A percentile compares a stretch with the other conserved stretches of the same genome.
Evolutionary conservation across 2,329 filamentous ascomycete genomes (phyloP).

Genomic region (Metarhizium guizhouense): DNA sequence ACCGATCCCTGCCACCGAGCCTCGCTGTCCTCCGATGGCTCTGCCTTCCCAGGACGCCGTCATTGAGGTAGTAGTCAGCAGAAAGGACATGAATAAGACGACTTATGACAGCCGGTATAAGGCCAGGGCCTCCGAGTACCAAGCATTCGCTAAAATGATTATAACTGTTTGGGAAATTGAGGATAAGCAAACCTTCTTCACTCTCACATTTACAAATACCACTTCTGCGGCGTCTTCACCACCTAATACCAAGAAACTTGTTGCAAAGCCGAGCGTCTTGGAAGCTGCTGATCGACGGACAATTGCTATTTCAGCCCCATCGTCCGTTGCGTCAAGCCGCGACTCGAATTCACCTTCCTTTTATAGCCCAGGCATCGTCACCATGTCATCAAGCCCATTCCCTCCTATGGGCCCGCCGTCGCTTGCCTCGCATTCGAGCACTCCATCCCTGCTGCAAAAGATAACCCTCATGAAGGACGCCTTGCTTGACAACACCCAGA

Average conservation of each 20-base stretch:
- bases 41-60: conserved; percentile 47
- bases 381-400: conserved; percentile 50
- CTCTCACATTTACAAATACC: conserved; percentile 63
- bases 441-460: conserved; percentile 62
- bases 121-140: conserved; percentile 27
- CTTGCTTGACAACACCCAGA: conserved; percentile 63
- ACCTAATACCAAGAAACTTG: conserved; percentile 24
- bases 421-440: conserved; percentile 41
- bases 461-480: conserved; percentile 69
- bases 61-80: conserved; percentile 59
- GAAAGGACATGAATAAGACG: conserved; percentile 33
- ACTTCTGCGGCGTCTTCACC: conserved; percentile 28
- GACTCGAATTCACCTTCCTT: conserved; percentile 38
- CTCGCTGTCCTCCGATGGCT: conserved; percentile 16
- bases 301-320: conserved; percentile 33
- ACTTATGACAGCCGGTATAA: conserved; percentile 24
- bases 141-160: conserved; percentile 62
- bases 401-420: conserved; percentile 59
- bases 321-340: conserved; percentile 38
- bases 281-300: conserved; percentile 38
- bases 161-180: conserved; percentile 66
- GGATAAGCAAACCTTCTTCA: conserved; percentile 60
- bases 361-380: conserved; percentile 41
- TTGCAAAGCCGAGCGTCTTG: conserved; percentile 30
- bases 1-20: conserved; percentile 19